phyloP scores from a whole-genome alignment of 176 grass and related monocot species.

The Alloteropsis semialata region DNA sequence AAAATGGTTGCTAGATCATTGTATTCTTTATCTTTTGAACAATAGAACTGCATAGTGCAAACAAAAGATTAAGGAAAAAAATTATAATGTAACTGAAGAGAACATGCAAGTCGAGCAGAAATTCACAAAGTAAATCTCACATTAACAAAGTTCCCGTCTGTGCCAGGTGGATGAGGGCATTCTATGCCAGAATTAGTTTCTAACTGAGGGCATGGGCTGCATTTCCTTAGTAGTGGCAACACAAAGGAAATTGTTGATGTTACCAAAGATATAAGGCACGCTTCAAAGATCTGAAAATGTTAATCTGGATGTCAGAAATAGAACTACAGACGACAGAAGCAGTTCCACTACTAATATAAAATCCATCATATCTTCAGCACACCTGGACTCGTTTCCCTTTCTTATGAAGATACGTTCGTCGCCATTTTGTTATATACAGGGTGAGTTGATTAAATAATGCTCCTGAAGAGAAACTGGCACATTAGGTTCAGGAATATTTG shows the following conservation, averaged over 20 bases:
- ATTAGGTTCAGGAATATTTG: slow-evolving; percentile 19
- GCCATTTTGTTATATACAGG: slow-evolving; percentile 92
- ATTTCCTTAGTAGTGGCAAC: slow-evolving; percentile 83
- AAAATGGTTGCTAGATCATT: slow-evolving; percentile 99
- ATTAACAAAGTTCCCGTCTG: slow-evolving; percentile 99
- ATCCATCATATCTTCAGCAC: slow-evolving; percentile 16
- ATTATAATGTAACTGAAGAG: background rate
- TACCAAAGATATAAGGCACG: slow-evolving; percentile 90
- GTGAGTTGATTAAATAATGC: slow-evolving; percentile 99
- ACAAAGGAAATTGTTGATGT: slow-evolving; percentile 91
- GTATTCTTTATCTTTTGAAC: slow-evolving; percentile 90
- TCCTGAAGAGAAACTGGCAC: slow-evolving; percentile 51
- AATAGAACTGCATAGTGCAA: slow-evolving; percentile 75
- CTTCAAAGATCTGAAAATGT: slow-evolving; percentile 81
- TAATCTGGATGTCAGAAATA: slow-evolving; percentile 8
- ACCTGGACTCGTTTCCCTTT: slow-evolving; percentile 92
- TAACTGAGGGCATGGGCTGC: slow-evolving; percentile 79
- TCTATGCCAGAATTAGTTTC: slow-evolving; percentile 82
- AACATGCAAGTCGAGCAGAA: background rate
- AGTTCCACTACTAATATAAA: background rate
- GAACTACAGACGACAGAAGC: background rate
- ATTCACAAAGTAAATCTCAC: slow-evolving; percentile 47
- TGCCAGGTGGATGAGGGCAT: slow-evolving; percentile 94
- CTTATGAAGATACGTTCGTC: slow-evolving; percentile 82
- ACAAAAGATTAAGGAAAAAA: slow-evolving; percentile 27